Evolutionary conservation across 208 protist species (phyloP), one percentile per base, ranked within the genome.

Genomic region (Leishmania braziliensis): DNA sequence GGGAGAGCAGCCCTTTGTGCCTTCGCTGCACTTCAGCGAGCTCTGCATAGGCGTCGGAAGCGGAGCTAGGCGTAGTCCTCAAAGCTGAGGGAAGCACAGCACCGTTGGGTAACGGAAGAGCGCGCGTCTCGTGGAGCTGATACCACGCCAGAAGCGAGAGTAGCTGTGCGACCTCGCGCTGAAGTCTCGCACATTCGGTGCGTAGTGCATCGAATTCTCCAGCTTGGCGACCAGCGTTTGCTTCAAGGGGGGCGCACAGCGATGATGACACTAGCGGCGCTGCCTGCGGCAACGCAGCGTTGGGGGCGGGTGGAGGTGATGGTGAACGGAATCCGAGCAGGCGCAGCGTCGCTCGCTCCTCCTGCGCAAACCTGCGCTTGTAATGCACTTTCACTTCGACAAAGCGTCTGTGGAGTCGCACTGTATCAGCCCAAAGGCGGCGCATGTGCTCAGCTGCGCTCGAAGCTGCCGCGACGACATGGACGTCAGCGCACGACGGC

Each of bases 351-450:
- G 18, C 16, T 5, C 20, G 65, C 71, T 85, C 82, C 36, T 62
- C 78, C 12, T 51, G 60, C 4, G 60, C 82, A 71, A 85, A 85
- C 23, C 51, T 18, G 3, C 43, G 26, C 4, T 4, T 36, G 43
- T 39, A 18, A 18, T 33, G 2, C 8, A 16, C n/a, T 10, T 16
- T 18, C 3, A 81, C 62, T 10, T 73, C 70, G 18, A n/a, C 8
- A 20, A 76, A 81, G 10, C 82, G 82, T 23, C 29, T n/a, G 50
- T 85, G 82, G n/a, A 85, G 77, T 43, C 69, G 82, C 29, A 33
- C 66, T 23, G 72, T 75, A 78, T 79, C 72, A 29, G 60, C 29
- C 12, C 60, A 58, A 2, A 85, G 71, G 0, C 56, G 48, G 5
- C 63, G 63, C 77, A 85, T 78, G n/a, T 65, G 54, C 14, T 79